Percentiles rank a stretch among this genome's conserved stretches.
Conservation (phyloP, 352 stramenopile species). For the Globisporangium polare region DNA sequence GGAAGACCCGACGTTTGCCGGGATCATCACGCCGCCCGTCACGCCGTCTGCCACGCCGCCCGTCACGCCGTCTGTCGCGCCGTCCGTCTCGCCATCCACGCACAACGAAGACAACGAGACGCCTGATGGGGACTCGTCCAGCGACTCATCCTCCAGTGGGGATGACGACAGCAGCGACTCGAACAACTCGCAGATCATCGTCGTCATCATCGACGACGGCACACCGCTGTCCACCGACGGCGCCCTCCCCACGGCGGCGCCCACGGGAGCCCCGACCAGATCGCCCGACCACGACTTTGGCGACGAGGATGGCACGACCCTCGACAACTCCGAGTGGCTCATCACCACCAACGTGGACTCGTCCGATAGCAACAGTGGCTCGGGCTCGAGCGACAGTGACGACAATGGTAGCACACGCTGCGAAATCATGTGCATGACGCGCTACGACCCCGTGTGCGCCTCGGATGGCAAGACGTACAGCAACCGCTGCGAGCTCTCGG, state of each 20-base stretch:
- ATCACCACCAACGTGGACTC: background rate
- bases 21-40: background rate
- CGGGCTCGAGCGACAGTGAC: background rate
- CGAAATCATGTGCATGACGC: slow-evolving; percentile 7
- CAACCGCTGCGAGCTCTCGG: slow-evolving; percentile 8
- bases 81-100: too few relatives aligned
- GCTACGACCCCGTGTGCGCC: slow-evolving; percentile 19
- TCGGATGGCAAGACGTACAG: slow-evolving; percentile 20
- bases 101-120: background rate
- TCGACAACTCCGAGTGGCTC: background rate
- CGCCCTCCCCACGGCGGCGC: too few relatives aligned
- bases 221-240: too few relatives aligned
- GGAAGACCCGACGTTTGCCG: background rate
- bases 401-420: background rate
- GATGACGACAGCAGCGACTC: background rate
- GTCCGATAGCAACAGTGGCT: background rate
- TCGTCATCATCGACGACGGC: too few relatives aligned
- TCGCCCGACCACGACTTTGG: background rate
- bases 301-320: background rate
- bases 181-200: too few relatives aligned
- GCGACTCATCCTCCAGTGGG: background rate
- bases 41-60: background rate
- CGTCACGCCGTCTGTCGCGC: background rate
- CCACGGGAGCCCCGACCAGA: too few relatives aligned
- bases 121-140: too few relatives aligned